Percentiles rank a stretch among this genome's conserved stretches.
Evolutionary conservation across 257 asterid species (phyloP).

Genomic region (Solanum ossicruentum): DNA sequence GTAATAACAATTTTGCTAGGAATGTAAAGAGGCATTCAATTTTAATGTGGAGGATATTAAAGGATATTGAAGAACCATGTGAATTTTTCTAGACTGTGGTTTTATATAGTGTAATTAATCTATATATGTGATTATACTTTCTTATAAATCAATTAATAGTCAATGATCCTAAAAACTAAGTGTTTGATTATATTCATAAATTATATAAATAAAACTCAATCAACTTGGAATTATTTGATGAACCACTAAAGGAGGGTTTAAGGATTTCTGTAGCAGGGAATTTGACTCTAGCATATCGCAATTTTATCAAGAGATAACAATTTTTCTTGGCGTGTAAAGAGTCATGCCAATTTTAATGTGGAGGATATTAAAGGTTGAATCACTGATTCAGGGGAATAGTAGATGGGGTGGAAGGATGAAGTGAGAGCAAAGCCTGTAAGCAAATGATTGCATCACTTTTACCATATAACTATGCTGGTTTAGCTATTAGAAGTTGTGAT

Average conservation of each 20-base stretch:
- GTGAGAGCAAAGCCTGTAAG: constrained; percentile 16
- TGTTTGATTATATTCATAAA: too few relatives aligned
- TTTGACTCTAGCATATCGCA: constrained; percentile 46
- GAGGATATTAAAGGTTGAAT: constrained; percentile 67
- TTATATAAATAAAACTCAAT: constrained; percentile 45
- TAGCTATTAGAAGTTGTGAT: background rate
- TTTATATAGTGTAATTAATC: too few relatives aligned
- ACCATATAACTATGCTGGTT: constrained; percentile 13
- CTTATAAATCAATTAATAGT: too few relatives aligned
- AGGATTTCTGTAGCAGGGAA: constrained; percentile 42
- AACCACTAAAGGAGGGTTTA: constrained; percentile 57
- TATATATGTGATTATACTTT: too few relatives aligned
- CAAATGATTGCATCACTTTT: constrained; percentile 9
- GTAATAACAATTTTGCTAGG: constrained; percentile 36
- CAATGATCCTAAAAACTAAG: too few relatives aligned
- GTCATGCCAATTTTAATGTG: constrained; percentile 48
- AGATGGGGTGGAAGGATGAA: constrained; percentile 34
- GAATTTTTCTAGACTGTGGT: too few relatives aligned
- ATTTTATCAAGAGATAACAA: constrained; percentile 47
- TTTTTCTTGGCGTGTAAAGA: constrained; percentile 45
- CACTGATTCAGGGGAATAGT: constrained; percentile 32
- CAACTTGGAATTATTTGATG: constrained; percentile 66
- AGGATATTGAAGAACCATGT: background rate
- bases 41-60: constrained; percentile 57
- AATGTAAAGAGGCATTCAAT: constrained; percentile 58